Conservation (phyloP, 305 asterid genomes). For the Fraxinus paxiana region DNA sequence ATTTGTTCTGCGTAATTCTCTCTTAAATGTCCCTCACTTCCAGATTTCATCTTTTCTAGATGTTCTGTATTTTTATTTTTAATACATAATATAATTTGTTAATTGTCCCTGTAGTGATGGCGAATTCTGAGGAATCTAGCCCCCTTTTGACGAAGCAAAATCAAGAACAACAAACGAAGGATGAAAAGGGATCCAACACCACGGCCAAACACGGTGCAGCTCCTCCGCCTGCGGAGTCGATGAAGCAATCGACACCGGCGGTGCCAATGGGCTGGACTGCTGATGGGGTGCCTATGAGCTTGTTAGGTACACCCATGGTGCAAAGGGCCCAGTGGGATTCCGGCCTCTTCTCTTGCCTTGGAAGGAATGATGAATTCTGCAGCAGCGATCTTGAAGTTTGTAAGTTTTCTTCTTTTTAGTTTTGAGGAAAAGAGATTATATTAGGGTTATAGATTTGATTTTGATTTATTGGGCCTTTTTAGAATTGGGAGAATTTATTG, state of each 20-base stretch:
- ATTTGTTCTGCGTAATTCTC: not conserved
- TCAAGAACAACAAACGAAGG: conserved; percentile 23
- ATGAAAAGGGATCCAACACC: conserved; percentile 27
- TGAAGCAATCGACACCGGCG: conserved; percentile 22
- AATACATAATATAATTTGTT: not conserved
- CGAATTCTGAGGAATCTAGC: conserved; percentile 54
- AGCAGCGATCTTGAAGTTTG: conserved; percentile 98
- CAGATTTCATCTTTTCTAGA: not conserved
- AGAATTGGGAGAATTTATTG: not conserved
- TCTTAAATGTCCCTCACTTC: not conserved
- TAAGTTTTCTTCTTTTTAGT: conserved; percentile 38
- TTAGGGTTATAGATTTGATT: not conserved
- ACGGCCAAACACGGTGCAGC: conserved; percentile 26
- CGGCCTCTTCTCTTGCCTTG: conserved; percentile 65
- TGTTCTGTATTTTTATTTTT: not conserved
- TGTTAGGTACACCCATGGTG: conserved; percentile 40
- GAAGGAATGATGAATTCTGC: conserved; percentile 69
- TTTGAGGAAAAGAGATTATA: conserved; percentile 36
- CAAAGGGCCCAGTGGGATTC: conserved; percentile 63
- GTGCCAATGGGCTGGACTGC: conserved; percentile 62
- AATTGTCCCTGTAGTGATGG: conserved; percentile 33
- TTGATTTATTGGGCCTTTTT: not conserved
- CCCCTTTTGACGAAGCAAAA: conserved; percentile 53
- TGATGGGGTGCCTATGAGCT: conserved; percentile 44
- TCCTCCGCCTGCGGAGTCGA: conserved; percentile 23